These are phyloP conservation scores for Paramyrothecium roridum DNA, from an alignment of 2,329 filamentous ascomycete species.

Conservation along the genomic window DNA sequence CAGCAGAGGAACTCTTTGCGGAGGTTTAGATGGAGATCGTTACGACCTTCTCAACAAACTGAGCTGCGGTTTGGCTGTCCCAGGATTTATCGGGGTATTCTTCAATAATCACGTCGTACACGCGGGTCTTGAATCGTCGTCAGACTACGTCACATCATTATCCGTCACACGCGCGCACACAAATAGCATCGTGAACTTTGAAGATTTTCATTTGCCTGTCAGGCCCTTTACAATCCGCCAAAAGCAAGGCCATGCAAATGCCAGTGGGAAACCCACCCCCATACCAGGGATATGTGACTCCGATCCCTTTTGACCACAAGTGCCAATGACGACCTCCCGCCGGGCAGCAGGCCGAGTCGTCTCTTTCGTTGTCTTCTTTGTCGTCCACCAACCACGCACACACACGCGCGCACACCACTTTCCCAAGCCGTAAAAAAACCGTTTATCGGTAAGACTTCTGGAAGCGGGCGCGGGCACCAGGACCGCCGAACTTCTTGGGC, in stretches of 20 bases:
- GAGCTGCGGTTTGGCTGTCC: too few relatives aligned
- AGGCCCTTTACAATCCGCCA: slow-evolving; percentile 47
- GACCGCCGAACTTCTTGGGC: slow-evolving; percentile 97
- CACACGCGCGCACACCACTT: background rate
- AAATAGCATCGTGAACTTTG: slow-evolving; percentile 31
- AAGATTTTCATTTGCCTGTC: slow-evolving; percentile 49
- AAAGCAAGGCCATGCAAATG: slow-evolving; percentile 51
- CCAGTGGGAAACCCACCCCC: slow-evolving; percentile 40
- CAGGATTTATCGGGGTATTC: too few relatives aligned
- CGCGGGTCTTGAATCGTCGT: too few relatives aligned
- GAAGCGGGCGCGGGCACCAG: slow-evolving; percentile 92
- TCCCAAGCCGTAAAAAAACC: slow-evolving; percentile 1
- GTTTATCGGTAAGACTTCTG: slow-evolving; percentile 99
- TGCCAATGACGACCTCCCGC: slow-evolving; percentile 21
- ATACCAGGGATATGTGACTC: slow-evolving; percentile 35
- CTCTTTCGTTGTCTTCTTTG: slow-evolving; percentile 12
- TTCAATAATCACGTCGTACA: too few relatives aligned
- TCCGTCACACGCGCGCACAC: slow-evolving; percentile 3
- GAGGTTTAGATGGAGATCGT: too few relatives aligned
- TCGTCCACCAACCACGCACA: slow-evolving; percentile 2
- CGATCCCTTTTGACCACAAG: slow-evolving; percentile 28
- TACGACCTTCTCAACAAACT: too few relatives aligned
- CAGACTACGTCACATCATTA: background rate
- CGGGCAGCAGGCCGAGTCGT: slow-evolving; percentile 19
- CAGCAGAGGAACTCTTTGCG: too few relatives aligned